Conservation (phyloP, 352 stramenopile species). For the Phytophthora capsici region DNA sequence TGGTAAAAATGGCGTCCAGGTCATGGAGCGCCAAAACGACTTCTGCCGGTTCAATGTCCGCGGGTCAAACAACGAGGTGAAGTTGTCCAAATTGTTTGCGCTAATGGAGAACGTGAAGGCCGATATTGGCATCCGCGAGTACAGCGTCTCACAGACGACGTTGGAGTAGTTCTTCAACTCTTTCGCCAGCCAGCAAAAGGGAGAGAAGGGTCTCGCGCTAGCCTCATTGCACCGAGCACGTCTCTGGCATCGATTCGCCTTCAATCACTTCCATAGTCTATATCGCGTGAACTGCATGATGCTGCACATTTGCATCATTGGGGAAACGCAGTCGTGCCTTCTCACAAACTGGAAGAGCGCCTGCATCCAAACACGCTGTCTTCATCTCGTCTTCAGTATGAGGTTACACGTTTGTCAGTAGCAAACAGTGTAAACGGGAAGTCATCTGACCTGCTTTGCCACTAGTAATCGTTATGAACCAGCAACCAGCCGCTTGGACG, state of each 20-base stretch:
- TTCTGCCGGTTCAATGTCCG: conserved; percentile 60
- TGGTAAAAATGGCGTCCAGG: conserved; percentile 10
- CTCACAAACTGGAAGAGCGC: conserved; percentile 55
- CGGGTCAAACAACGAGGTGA: conserved; percentile 41
- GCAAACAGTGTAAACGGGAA: no score
- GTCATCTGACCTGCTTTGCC: conserved; percentile 42
- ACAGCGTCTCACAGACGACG: conserved; percentile 84
- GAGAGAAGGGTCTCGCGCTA: conserved; percentile 35
- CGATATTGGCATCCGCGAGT: conserved; percentile 72
- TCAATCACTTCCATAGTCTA: conserved; percentile 37
- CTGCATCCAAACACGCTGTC: conserved; percentile 53
- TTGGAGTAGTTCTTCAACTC: conserved; percentile 91
- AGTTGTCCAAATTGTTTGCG: conserved; percentile 75
- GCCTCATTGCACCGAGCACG: conserved; percentile 25
- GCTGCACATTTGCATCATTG: conserved; percentile 54
- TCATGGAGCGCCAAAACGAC: conserved; percentile 68
- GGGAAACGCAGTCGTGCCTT: conserved; percentile 56
- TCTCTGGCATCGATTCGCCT: conserved; percentile 2
- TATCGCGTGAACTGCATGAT: conserved; percentile 57
- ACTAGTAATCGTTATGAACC: conserved; percentile 61
- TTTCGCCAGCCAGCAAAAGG: conserved; percentile 75
- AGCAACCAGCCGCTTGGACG: conserved; percentile 61
- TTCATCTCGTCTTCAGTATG: conserved; percentile 53
- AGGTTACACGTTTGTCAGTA: no score
- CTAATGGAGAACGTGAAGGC: conserved; percentile 59